Base-by-base conservation (phyloP, 208 protist genomes). In the Crithidia thermophila region DNA sequence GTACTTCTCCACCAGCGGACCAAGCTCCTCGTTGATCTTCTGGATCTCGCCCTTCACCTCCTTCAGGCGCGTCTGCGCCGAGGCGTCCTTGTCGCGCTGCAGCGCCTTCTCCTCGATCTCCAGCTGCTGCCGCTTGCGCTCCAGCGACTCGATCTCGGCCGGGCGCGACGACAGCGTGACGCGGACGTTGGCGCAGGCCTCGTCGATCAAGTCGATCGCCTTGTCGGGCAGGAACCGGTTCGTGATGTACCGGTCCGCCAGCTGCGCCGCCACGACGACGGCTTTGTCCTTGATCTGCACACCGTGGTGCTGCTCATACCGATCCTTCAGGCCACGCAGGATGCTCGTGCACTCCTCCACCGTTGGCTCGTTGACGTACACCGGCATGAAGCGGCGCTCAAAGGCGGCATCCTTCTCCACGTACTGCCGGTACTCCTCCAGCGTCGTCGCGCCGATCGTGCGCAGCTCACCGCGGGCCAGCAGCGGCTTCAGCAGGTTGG, bases 171-270 rank as follows among this genome's bases (percentile, higher is more conserved):
- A 97, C 37, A 98, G 81, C 80, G 97, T 85, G 40, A 99, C 84
- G 23, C 93, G 82, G 39, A 97, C 73, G 20, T 89, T 90, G 16
- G 96, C 90, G 57, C 93, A 93, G 3, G 98, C 98, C 77, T 99
- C 98, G 70, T 99, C 98, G 20, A 99, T 83, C 11, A 99, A 84
- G 78, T 99, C 99, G 57, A 99, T 99, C 0, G 98, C 98, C 81
- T 99, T 99, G 76, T 99, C 99, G 8, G 99, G 99, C n/a, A 99
- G 79, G 68, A 98, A 98, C n/a, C 98, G 84, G 36, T 98, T 93
- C 0, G 95, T 89, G 55, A 99, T 98, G 81, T 99, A 99, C 8
- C 98, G 84, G 67, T 98, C 73, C 20, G 91, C 91, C 74, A 95
- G 84, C 56, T 95, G 87, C 11, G 93, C 91, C 28, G 95, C 91